Conservation (phyloP, 495 filamentous ascomycete species). For the Pseudomonodictys pantanalensis region DNA sequence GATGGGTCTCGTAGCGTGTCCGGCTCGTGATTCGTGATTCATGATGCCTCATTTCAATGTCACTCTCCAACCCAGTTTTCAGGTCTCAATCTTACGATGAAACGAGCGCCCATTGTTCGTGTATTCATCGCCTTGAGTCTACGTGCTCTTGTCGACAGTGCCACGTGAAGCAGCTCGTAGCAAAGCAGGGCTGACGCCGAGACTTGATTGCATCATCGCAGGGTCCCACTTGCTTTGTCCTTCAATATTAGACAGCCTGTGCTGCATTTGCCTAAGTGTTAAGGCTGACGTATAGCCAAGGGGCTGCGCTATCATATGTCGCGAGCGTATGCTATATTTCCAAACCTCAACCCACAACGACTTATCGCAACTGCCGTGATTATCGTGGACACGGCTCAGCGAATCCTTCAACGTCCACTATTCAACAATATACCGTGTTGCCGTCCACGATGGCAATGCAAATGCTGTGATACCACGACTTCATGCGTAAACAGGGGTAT, state of each 20-base stretch:
- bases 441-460: slow-evolving; percentile 8
- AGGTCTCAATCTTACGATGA: too few relatives aligned
- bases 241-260: slow-evolving; percentile 12
- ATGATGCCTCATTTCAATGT: neutral
- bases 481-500: neutral
- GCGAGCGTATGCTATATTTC: too few relatives aligned
- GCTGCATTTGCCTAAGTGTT: slow-evolving; percentile 1
- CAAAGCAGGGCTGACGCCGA: slow-evolving; percentile 1
- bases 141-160: too few relatives aligned
- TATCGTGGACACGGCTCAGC: slow-evolving; percentile 12
- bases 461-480: slow-evolving; percentile 15
- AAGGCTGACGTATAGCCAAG: slow-evolving; percentile 1
- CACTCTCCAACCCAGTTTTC: too few relatives aligned
- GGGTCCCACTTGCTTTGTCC: slow-evolving; percentile 1
- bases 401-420: neutral
- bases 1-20: neutral
- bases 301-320: neutral
- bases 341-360: too few relatives aligned
- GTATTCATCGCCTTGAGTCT: too few relatives aligned
- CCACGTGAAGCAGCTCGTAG: neutral
- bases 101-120: too few relatives aligned
- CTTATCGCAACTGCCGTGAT: too few relatives aligned
- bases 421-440: neutral
- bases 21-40: slow-evolving; percentile 9
- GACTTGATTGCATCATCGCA: slow-evolving; percentile 26